phyloP scores from a whole-genome alignment of 164 flowering plant genomes.

The Nymphaea colorata region DNA sequence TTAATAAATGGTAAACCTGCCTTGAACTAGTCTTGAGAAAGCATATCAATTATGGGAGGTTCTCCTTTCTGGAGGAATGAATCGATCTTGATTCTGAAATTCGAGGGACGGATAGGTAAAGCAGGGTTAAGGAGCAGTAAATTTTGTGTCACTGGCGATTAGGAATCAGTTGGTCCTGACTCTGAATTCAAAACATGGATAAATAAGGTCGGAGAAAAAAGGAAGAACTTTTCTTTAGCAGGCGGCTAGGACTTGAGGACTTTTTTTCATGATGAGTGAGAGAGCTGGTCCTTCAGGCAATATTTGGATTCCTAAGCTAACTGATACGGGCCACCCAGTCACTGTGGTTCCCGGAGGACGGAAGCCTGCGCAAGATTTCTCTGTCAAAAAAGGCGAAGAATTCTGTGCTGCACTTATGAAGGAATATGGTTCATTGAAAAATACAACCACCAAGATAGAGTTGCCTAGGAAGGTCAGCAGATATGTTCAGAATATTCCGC shows the following conservation, averaged over 20 bases:
- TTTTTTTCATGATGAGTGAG: slow-evolving; percentile 26
- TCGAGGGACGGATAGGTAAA: slow-evolving; percentile 1
- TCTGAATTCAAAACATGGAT: slow-evolving; percentile 1
- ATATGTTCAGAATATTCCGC: slow-evolving; percentile 10
- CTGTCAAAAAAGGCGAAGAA: slow-evolving; percentile 75
- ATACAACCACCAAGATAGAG: slow-evolving; percentile 14
- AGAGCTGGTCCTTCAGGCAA: slow-evolving; percentile 20
- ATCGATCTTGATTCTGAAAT: neutral
- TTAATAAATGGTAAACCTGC: too few relatives aligned
- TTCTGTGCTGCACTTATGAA: slow-evolving; percentile 54
- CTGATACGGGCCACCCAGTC: slow-evolving; percentile 3
- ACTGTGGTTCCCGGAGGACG: slow-evolving; percentile 2
- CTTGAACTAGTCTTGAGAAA: too few relatives aligned
- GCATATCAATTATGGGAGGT: neutral
- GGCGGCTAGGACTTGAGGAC: neutral
- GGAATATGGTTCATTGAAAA: slow-evolving; percentile 28
- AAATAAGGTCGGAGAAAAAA: neutral
- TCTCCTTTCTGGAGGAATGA: neutral
- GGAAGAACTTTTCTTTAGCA: slow-evolving; percentile 1
- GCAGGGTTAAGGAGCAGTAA: slow-evolving; percentile 1
- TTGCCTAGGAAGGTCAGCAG: slow-evolving; percentile 15
- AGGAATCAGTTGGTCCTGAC: neutral
- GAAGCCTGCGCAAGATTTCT: slow-evolving; percentile 27
- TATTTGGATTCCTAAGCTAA: slow-evolving; percentile 15
- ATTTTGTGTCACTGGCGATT: neutral